These are phyloP conservation scores for Ceratocystis cubensis DNA, from an alignment of 2,329 filamentous ascomycete genomes.

Conservation along the genomic window DNA sequence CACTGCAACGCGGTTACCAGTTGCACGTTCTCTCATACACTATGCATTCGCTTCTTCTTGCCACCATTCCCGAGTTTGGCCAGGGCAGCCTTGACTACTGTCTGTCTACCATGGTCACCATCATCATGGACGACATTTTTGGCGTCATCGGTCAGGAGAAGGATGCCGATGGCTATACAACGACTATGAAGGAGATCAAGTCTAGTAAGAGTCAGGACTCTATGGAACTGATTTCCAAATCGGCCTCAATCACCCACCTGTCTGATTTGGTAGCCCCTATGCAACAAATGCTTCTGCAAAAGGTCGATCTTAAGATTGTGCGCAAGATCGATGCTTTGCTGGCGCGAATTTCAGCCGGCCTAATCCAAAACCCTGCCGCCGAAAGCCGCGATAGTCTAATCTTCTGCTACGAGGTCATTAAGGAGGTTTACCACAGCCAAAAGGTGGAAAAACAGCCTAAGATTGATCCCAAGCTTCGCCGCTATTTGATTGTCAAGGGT, in stretches of 20 bases:
- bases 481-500: slow-evolving; percentile 70
- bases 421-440: slow-evolving; percentile 63
- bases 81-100: slow-evolving; percentile 87
- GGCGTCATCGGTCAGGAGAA: slow-evolving; percentile 88
- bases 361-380: slow-evolving; percentile 68
- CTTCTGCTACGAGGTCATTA: slow-evolving; percentile 90
- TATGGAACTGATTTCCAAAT: slow-evolving; percentile 82
- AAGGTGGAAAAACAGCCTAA: slow-evolving; percentile 40
- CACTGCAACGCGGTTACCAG: slow-evolving; percentile 77
- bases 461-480: slow-evolving; percentile 50
- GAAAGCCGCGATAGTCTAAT: slow-evolving; percentile 72
- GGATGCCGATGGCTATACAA: slow-evolving; percentile 89
- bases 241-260: slow-evolving; percentile 61
- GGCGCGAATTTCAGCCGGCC: slow-evolving; percentile 66
- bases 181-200: slow-evolving; percentile 94
- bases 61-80: slow-evolving; percentile 56
- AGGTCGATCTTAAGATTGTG: slow-evolving; percentile 67
- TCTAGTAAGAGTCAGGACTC: slow-evolving; percentile 97
- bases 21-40: slow-evolving; percentile 92
- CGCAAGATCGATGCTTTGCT: slow-evolving; percentile 86
- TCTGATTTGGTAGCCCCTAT: slow-evolving; percentile 67
- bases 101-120: slow-evolving; percentile 58
- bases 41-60: slow-evolving; percentile 77
- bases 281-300: slow-evolving; percentile 66
- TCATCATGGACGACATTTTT: slow-evolving; percentile 97